These are phyloP conservation scores for Boletellus sp. DNA, from an alignment of 768 basidiomycete species.

Conservation along the genomic window DNA sequence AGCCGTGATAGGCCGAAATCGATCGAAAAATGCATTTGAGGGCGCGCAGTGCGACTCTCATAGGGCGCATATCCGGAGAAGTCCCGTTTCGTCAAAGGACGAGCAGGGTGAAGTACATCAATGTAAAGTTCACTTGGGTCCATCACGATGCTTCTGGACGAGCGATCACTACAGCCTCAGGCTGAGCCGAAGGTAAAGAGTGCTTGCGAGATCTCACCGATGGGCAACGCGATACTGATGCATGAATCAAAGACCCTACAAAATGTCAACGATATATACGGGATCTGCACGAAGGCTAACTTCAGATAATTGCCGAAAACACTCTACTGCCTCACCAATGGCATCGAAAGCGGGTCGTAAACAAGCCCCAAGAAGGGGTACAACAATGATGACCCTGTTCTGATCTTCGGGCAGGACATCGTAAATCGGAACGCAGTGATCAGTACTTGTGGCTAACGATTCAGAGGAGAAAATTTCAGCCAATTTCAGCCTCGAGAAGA, in stretches of 20 bases:
- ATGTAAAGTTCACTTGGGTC: conserved; percentile 26
- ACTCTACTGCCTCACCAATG: conserved; percentile 17
- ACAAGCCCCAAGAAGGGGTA: conserved; percentile 34
- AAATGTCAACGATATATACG: neutral
- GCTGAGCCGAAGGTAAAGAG: neutral
- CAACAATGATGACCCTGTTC: conserved; percentile 22
- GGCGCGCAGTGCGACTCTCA: conserved; percentile 28
- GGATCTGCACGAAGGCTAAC: conserved; percentile 2
- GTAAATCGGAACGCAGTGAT: conserved; percentile 35
- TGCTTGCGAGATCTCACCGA: neutral
- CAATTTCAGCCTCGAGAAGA: conserved; percentile 33
- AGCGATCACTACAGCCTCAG: conserved; percentile 22
- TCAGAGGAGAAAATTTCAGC: conserved; percentile 15
- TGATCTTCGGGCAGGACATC: conserved; percentile 15
- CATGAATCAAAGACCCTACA: conserved; percentile 26
- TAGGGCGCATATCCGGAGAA: conserved; percentile 17
- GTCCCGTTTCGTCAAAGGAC: conserved; percentile 8
- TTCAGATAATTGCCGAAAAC: conserved; percentile 32
- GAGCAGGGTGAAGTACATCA: conserved; percentile 24
- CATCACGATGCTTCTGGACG: conserved; percentile 31
- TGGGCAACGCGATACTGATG: conserved; percentile 19
- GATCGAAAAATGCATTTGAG: conserved; percentile 33
- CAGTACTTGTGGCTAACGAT: conserved; percentile 3
- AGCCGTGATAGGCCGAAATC: conserved; percentile 36
- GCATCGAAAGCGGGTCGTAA: conserved; percentile 24